Evolutionary conservation across 2,329 filamentous ascomycete species (phyloP), one percentile per base, ranked within the genome.

Genomic region (Aspergillus sojae): DNA sequence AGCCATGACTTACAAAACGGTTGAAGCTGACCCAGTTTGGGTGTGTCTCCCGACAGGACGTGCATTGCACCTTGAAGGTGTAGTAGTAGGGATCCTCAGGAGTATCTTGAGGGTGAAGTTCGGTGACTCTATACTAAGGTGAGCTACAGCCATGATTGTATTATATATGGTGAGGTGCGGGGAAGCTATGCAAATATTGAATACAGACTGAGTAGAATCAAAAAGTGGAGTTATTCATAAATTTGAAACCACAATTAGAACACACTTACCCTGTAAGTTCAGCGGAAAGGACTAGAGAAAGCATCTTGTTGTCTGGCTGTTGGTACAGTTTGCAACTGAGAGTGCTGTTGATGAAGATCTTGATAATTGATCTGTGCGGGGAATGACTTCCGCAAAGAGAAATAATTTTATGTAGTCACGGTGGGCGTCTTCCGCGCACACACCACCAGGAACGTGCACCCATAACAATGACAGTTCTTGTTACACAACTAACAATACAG

Each of bases 51-150:
- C 93, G 89, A 79, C 95, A 99, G 60, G 94, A 97, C n/a, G 93
- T 97, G 81, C 95, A 99, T 83, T 97, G 92, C 41, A 99, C 94
- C 76, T 91, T 95, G 87, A 99, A 98, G 57, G 92, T 97, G 82
- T 97, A 99, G 86, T 91, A 96, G 82, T 97, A 99, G 4, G 93
- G 92, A 63, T 86, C 87, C 21, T 92, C 91, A 71, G 89, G 83
- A 7, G 89, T 93, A 78, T 99, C 95, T 70, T 89, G 84, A 9
- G 95, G 95, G 62, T 89, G 89, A 70, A 99, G 88, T 73, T 95
- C 91, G 64, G 93, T 97, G 64, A 99, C 93, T 53, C 95, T 98
- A 30, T 21, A 54, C 26, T 45, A 30, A 48, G 28, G 52, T 53
- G 16, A 53, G 52, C 11, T 48, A 36, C 28, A 23, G 14, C 14